Percentiles rank a stretch among this genome's conserved stretches.
These are phyloP conservation scores for Rhodomyrtus tomentosa DNA, from an alignment of 345 rosid genomes.

Conservation along the genomic window DNA sequence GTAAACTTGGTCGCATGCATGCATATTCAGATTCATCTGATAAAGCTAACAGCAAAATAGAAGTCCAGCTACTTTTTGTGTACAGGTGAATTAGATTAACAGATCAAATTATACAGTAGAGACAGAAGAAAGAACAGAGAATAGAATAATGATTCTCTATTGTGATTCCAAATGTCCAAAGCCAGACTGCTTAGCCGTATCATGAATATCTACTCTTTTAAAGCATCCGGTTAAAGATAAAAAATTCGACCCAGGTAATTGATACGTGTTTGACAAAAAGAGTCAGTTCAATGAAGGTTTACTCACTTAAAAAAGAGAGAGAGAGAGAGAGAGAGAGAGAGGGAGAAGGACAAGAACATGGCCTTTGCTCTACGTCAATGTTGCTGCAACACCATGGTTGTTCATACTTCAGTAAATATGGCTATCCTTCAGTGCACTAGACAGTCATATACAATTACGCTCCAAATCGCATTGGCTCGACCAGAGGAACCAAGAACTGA, in stretches of 20 bases:
- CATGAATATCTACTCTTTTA: background rate
- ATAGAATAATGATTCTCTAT: background rate
- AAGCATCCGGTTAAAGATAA: background rate
- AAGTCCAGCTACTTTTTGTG: background rate
- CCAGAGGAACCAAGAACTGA: background rate
- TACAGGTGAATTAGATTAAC: background rate
- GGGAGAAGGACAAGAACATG: background rate
- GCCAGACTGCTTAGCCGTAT: background rate
- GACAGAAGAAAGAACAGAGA: background rate
- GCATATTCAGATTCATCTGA: background rate
- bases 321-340: too few species aligned
- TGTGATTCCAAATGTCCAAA: background rate
- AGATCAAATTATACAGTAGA: background rate
- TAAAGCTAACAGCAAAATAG: background rate
- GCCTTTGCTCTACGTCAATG: background rate
- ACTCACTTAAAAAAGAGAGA: background rate
- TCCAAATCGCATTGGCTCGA: background rate
- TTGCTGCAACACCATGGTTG: background rate
- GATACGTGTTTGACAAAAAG: background rate
- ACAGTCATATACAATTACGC: background rate
- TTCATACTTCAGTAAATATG: background rate
- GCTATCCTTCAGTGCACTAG: background rate
- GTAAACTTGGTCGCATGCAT: background rate
- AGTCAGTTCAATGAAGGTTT: background rate
- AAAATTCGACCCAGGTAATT: background rate